A percentile compares a stretch with the other conserved stretches of the same genome.
Conservation (phyloP, 495 filamentous ascomycete genomes). For the Echria macrotheca region DNA sequence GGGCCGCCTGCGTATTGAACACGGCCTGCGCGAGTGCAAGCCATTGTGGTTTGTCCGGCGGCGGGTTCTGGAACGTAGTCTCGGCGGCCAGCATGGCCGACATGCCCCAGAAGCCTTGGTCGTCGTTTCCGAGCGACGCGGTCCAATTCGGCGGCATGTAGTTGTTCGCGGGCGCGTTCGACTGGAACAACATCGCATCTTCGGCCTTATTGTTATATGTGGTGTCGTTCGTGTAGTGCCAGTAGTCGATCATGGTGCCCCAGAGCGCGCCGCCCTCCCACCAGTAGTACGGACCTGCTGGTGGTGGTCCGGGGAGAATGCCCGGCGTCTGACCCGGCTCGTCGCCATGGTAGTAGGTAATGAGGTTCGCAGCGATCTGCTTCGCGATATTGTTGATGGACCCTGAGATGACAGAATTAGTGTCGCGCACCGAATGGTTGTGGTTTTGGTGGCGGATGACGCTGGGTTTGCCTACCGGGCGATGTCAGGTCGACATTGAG, state of each 20-base stretch:
- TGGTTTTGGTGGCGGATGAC: neutral
- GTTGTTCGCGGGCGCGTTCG: conserved; percentile 48
- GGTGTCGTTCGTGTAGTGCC: conserved; percentile 60
- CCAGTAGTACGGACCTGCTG: conserved; percentile 50
- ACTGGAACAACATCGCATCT: conserved; percentile 44
- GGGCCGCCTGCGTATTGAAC: conserved; percentile 55
- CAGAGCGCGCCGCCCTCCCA: conserved; percentile 57
- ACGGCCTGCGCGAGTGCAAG: conserved; percentile 64
- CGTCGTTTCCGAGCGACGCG: conserved; percentile 65
- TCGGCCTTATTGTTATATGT: conserved; percentile 54
- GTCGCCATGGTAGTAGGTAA: conserved; percentile 59
- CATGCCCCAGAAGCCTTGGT: conserved; percentile 67
- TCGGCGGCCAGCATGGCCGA: conserved; percentile 64
- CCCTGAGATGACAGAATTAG: conserved; percentile 50
- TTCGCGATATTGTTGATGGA: too few species aligned
- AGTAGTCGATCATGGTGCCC: conserved; percentile 64
- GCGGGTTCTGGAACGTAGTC: conserved; percentile 54
- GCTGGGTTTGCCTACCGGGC: conserved; percentile 5
- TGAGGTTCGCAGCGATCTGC: conserved; percentile 55
- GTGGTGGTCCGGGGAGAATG: conserved; percentile 51
- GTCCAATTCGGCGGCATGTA: conserved; percentile 69
- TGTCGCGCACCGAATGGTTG: conserved; percentile 17
- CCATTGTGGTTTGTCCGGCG: conserved; percentile 52
- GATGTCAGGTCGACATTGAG: conserved; percentile 19
- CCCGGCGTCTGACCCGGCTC: conserved; percentile 56